phyloP scores from a whole-genome alignment of 805 yeast genomes.

The Maudiozyma saulgeensis region DNA sequence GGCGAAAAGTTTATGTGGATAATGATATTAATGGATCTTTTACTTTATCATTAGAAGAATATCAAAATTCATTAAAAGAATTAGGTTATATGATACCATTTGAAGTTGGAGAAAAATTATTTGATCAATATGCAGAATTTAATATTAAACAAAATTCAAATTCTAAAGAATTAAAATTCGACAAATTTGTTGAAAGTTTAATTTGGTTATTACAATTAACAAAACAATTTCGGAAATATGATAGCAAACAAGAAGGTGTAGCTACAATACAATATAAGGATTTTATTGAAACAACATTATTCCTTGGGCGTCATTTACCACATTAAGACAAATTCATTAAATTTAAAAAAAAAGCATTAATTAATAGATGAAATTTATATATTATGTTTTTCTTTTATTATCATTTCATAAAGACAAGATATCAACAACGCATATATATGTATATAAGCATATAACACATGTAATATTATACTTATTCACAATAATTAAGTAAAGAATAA shows the following conservation, averaged over 20 bases:
- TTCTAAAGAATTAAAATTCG: slow-evolving; percentile 50
- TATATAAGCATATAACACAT: too few species aligned
- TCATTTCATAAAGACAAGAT: too few species aligned
- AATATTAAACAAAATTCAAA: slow-evolving; percentile 18
- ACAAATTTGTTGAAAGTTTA: slow-evolving; percentile 70
- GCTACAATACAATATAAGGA: slow-evolving; percentile 60
- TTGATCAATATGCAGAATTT: slow-evolving; percentile 29
- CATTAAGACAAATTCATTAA: slow-evolving; percentile 14
- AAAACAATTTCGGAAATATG: slow-evolving; percentile 69
- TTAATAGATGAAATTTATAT: background rate
- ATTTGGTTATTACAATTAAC: slow-evolving; percentile 71
- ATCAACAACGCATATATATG: too few species aligned
- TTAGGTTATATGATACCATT: slow-evolving; percentile 28
- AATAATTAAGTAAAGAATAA: too few species aligned
- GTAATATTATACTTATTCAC: too few species aligned
- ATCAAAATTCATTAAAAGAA: slow-evolving; percentile 27
- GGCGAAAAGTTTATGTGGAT: slow-evolving; percentile 31
- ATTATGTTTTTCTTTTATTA: too few species aligned
- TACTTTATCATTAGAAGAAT: slow-evolving; percentile 25
- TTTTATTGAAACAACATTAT: slow-evolving; percentile 45
- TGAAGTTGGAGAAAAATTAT: slow-evolving; percentile 28
- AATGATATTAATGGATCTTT: slow-evolving; percentile 28
- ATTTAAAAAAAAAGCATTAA: background rate
- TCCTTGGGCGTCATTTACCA: slow-evolving; percentile 29
- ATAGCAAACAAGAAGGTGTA: slow-evolving; percentile 62